These are phyloP conservation scores for Aspergillus sp. DNA, from an alignment of 2,329 filamentous ascomycete species.

Conservation along the genomic window DNA sequence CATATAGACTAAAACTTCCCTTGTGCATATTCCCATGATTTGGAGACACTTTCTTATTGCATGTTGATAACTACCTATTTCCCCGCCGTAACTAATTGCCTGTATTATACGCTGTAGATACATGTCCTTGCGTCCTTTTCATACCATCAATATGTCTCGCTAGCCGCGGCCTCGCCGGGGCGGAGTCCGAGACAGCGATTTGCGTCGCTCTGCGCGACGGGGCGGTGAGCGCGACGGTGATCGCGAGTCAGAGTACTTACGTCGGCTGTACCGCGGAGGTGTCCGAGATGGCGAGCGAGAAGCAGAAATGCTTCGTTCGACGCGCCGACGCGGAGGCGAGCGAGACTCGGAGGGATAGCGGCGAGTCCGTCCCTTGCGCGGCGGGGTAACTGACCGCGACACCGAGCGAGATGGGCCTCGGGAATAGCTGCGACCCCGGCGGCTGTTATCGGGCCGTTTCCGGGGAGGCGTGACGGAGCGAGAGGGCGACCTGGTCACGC, in stretches of 20 bases:
- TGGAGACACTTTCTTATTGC: no score
- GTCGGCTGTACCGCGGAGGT: background rate
- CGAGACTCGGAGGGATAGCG: conserved; percentile 27
- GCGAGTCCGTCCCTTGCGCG: conserved; percentile 19
- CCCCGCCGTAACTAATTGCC: no score
- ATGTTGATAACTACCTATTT: no score
- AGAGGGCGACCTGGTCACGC: conserved; percentile 29
- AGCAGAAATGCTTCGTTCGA: background rate
- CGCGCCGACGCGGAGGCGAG: conserved; percentile 19
- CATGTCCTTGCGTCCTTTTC: background rate
- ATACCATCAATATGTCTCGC: background rate
- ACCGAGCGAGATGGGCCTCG: conserved; percentile 23
- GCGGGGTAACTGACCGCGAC: conserved; percentile 26
- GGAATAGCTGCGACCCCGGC: conserved; percentile 29
- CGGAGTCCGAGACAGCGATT: conserved; percentile 14
- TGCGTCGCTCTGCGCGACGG: conserved; percentile 10
- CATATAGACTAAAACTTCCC: no score
- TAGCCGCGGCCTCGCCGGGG: conserved; percentile 15
- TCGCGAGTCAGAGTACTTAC: conserved; percentile 6
- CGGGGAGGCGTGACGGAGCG: conserved; percentile 34
- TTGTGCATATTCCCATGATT: no score
- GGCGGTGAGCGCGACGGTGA: conserved; percentile 20
- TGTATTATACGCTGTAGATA: no score
- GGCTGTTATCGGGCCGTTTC: conserved; percentile 13
- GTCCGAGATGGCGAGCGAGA: background rate